These are phyloP conservation scores for Pisolithus orientalis DNA, from an alignment of 768 basidiomycete genomes.

Conservation along the genomic window DNA sequence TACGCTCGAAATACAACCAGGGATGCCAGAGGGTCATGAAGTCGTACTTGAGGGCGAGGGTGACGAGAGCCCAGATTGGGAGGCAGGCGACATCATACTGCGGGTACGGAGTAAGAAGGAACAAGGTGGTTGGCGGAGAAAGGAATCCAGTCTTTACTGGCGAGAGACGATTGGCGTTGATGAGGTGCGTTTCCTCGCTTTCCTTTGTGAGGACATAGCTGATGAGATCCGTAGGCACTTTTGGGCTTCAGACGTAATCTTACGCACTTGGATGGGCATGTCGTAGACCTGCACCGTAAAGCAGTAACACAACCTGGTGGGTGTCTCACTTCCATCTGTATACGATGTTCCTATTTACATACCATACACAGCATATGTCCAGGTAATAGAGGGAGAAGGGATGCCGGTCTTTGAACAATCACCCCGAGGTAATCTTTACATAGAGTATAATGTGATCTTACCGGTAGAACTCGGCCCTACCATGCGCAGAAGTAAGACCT, in stretches of 20 bases:
- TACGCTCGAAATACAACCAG: conserved; percentile 78
- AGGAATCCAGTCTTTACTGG: conserved; percentile 90
- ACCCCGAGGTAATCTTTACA: conserved; percentile 73
- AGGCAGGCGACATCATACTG: conserved; percentile 88
- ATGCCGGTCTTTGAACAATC: conserved; percentile 68
- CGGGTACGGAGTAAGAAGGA: conserved; percentile 74
- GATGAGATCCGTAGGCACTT: conserved; percentile 56
- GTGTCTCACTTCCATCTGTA: conserved; percentile 3
- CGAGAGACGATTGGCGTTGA: conserved; percentile 85
- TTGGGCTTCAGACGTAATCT: conserved; percentile 92
- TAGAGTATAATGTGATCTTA: conserved; percentile 91
- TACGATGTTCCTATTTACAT: neutral
- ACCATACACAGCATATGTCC: conserved; percentile 63
- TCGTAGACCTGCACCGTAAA: conserved; percentile 59
- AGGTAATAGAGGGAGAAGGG: conserved; percentile 82
- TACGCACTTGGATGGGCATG: conserved; percentile 86
- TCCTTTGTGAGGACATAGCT: neutral
- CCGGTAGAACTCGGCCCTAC: conserved; percentile 66
- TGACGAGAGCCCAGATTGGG: conserved; percentile 95
- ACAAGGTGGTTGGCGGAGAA: conserved; percentile 79
- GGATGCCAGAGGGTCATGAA: conserved; percentile 91
- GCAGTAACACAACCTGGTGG: conserved; percentile 90
- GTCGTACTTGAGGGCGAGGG: conserved; percentile 94
- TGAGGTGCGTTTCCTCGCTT: conserved; percentile 44
- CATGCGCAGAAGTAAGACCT: conserved; percentile 64